These are phyloP conservation scores for Geranium incanum DNA, from an alignment of 441 rosid species.

Conservation along the genomic window DNA sequence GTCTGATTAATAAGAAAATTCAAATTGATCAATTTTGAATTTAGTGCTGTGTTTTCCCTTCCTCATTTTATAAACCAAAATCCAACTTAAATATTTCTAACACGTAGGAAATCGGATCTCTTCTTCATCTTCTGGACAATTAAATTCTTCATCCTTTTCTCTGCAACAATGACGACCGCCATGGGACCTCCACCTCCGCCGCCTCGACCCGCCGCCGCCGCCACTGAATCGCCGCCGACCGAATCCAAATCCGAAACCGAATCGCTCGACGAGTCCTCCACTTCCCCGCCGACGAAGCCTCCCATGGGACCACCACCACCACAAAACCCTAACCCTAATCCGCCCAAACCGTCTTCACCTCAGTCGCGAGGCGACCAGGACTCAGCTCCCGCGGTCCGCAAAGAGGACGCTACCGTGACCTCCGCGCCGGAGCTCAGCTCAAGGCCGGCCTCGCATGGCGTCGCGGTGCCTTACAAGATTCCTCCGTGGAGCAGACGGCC, in stretches of 20 bases:
- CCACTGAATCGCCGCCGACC: conserved; percentile 20
- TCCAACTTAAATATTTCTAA: no score
- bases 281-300: conserved; percentile 18
- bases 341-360: conserved; percentile 9
- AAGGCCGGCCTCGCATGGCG: conserved; percentile 9
- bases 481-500: conserved; percentile 94
- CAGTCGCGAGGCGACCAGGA: not conserved
- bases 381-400: conserved; percentile 12
- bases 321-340: conserved; percentile 26
- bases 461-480: conserved; percentile 60
- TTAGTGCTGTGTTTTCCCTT: no score
- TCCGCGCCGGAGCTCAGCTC: conserved; percentile 9
- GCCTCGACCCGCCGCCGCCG: conserved; percentile 27
- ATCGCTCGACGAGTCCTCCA: conserved; percentile 23
- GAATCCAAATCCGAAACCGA: conserved; percentile 19
- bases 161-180: conserved; percentile 35
- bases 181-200: conserved; percentile 77
- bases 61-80: no score
- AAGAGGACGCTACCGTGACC: not conserved
- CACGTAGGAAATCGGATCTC: no score
- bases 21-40: no score
- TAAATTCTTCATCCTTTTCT: not conserved
- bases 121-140: not conserved
- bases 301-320: conserved; percentile 60
- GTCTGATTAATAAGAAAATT: no score